Evolutionary conservation across 2,329 filamentous ascomycete genomes (phyloP), one percentile per base, ranked within the genome.

Genomic region (Fusarium keratoplasticum): DNA sequence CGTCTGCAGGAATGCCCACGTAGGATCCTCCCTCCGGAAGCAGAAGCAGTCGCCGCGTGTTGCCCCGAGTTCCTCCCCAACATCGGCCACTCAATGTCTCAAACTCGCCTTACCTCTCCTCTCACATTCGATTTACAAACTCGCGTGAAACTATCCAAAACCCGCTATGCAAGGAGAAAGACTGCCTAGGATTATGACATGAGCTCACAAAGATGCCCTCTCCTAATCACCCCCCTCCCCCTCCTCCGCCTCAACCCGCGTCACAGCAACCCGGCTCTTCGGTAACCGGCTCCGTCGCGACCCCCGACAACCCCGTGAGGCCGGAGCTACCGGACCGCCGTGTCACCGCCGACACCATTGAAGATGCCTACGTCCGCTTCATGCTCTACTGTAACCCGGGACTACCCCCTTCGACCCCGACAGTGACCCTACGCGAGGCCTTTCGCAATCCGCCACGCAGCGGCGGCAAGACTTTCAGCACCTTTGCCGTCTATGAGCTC

Each of bases 321-420:
- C 77, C 77, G 40, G 70, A 83, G 22, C 83, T 96, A 57, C 95
- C 95, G 9, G 86, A 91, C 64, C 90, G 88, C 72, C 85, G 91
- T 70, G 91, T 97, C 33, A 91, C 89, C 4, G 88, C 90, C 76
- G 88, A 89, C 2, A 93, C 89, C 14, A 92, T 98, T 73, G 94
- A 95, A 78, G 91, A 96, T 80, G 92, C 94, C 60, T 98, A 95
- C 81, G 92, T 95, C 69, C 83, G 87, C 75, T 98, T 98, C 81
- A 93, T 98, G 77, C 87, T 98, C 66, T 94, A 95, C 82, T 98
- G 95, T 86, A 98, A 98, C 81, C 95, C 95, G 6, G 91, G 90
- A 50, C 91, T 98, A 59, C 78, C 82, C 10, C 81, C 87, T n/a
- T 88, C 90, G 18, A 89, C 89, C 50, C 93, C 97, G 82, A 93